These are phyloP conservation scores for Candida broadrunensis DNA, from an alignment of 805 yeast genomes.

Conservation along the genomic window DNA sequence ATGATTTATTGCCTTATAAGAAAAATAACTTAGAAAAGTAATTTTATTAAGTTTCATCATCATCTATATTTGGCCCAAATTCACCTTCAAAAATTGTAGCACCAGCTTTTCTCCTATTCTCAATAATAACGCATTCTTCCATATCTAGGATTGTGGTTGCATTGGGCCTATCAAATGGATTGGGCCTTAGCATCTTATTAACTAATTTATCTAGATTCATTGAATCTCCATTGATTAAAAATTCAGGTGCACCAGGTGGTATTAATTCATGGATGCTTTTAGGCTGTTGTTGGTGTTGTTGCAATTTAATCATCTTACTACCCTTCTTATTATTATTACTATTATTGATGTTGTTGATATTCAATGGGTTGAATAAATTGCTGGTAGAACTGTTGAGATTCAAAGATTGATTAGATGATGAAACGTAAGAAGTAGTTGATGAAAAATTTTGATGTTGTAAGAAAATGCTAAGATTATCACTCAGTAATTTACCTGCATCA, in stretches of 20 bases:
- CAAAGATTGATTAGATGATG: slow-evolving; percentile 8
- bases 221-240: slow-evolving; percentile 57
- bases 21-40: neutral
- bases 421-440: slow-evolving; percentile 18
- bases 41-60: neutral
- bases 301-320: neutral
- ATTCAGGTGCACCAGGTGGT: slow-evolving; percentile 88
- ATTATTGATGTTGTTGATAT: neutral
- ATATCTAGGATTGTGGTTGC: slow-evolving; percentile 67
- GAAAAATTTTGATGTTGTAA: slow-evolving; percentile 25
- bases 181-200: slow-evolving; percentile 85
- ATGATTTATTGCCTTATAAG: no score
- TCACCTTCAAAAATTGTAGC: slow-evolving; percentile 96
- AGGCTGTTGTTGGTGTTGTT: neutral
- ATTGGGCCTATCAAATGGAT: slow-evolving; percentile 76
- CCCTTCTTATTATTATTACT: neutral
- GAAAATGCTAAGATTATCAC: slow-evolving; percentile 43
- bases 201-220: slow-evolving; percentile 73
- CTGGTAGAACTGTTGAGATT: neutral
- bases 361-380: neutral
- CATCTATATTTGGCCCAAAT: slow-evolving; percentile 62
- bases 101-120: slow-evolving; percentile 79
- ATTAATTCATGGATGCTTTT: slow-evolving; percentile 30
- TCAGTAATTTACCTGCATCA: slow-evolving; percentile 84
- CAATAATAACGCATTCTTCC: slow-evolving; percentile 76